phyloP scores from a whole-genome alignment of 805 yeast genomes.

The Candida endomychidarum region DNA sequence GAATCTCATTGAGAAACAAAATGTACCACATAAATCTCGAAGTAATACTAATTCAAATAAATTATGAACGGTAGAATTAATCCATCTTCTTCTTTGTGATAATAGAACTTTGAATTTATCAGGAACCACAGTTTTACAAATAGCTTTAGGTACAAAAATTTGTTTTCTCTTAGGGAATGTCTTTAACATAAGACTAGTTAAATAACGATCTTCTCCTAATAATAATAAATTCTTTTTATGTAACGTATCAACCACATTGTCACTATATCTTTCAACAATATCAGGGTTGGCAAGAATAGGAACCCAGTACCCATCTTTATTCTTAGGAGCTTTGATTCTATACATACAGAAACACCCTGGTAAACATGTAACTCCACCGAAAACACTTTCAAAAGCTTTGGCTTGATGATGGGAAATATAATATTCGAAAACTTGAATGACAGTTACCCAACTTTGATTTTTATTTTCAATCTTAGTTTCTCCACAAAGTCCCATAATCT shows the following conservation, averaged over 20 bases:
- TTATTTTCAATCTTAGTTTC: conserved; percentile 91
- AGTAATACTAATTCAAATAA: conserved; percentile 83
- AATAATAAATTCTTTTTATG: conserved; percentile 83
- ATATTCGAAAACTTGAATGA: conserved; percentile 91
- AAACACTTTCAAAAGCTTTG: conserved; percentile 91
- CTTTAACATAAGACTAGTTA: conserved; percentile 80
- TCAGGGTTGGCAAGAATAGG: conserved; percentile 92
- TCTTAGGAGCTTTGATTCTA: conserved; percentile 87
- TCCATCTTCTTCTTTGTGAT: conserved; percentile 96
- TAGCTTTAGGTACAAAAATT: conserved; percentile 85
- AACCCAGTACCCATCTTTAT: conserved; percentile 72
- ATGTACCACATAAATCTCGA: conserved; percentile 88
- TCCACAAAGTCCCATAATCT: conserved; percentile 90
- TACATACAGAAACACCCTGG: conserved; percentile 96
- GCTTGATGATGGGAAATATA: conserved; percentile 93
- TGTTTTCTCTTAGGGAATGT: conserved; percentile 90
- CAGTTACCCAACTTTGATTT: conserved; percentile 81
- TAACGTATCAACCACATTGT: conserved; percentile 77
- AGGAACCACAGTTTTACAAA: conserved; percentile 91
- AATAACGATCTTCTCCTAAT: conserved; percentile 87
- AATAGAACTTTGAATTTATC: conserved; percentile 72
- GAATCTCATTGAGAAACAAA: conserved; percentile 94
- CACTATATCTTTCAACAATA: conserved; percentile 87
- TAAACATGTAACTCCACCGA: conserved; percentile 91
- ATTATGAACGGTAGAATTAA: conserved; percentile 91